Evolutionary conservation across 2,329 filamentous ascomycete genomes (phyloP).

Genomic region (Allantophomopsis lycopodina): DNA sequence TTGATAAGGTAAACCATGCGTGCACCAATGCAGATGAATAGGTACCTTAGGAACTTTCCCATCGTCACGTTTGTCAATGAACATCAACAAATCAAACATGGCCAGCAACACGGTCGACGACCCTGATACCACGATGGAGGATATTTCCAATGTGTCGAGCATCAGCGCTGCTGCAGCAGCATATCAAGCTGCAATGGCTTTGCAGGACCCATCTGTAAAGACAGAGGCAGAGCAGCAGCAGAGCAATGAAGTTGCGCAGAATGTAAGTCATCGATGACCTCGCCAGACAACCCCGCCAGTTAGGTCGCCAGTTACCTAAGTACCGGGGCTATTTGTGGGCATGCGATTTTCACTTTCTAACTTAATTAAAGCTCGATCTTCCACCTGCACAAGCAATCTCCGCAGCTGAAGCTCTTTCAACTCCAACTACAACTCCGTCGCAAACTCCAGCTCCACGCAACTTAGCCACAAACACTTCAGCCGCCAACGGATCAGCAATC

Average conservation of each 20-base stretch:
- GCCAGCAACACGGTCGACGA: too few species aligned
- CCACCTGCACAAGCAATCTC: too few species aligned
- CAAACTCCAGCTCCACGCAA: slow-evolving; percentile 9
- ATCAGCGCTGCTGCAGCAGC: slow-evolving; percentile 13
- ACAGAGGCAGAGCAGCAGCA: slow-evolving; percentile 7
- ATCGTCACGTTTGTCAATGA: too few species aligned
- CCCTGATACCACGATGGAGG: not conserved
- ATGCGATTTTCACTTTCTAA: not conserved
- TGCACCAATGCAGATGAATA: too few species aligned
- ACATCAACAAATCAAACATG: too few species aligned
- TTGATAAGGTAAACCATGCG: too few species aligned
- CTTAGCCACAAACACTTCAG: slow-evolving; percentile 10
- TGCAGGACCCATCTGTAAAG: slow-evolving; percentile 8
- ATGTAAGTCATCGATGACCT: too few species aligned
- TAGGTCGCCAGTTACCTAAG: too few species aligned
- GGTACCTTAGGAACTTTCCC: too few species aligned
- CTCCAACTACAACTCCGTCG: slow-evolving; percentile 5
- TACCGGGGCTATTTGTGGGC: slow-evolving; percentile 4
- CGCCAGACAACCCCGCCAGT: too few species aligned
- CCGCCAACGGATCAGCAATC: slow-evolving; percentile 21
- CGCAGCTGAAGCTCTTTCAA: too few species aligned
- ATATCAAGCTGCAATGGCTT: slow-evolving; percentile 13
- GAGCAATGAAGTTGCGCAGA: not conserved
- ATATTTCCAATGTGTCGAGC: slow-evolving; percentile 4
- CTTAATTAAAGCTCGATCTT: too few species aligned